Evolutionary conservation across 116 monocot genomes (phyloP).

Genomic region (Posidonia oceanica): DNA sequence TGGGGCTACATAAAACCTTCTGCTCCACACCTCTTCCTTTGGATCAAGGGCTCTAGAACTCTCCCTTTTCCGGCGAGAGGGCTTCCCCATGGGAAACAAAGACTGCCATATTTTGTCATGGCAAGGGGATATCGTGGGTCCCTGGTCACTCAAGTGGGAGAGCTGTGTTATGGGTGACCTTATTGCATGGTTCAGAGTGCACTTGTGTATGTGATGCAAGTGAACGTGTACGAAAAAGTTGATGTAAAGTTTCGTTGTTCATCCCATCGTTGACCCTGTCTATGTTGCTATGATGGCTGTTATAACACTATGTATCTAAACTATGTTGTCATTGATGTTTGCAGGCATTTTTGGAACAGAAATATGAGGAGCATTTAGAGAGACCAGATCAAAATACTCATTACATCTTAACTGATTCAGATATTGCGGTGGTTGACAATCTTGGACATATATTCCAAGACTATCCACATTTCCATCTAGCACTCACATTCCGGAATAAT

Average conservation of each 20-base stretch:
- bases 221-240: no score
- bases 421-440: slow-evolving; percentile 83
- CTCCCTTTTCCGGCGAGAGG: no score
- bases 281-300: no score
- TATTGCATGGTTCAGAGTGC: background rate
- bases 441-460: slow-evolving; percentile 69
- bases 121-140: background rate
- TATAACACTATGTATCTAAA: background rate
- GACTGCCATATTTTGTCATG: background rate
- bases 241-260: no score
- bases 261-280: no score
- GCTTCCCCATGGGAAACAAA: no score
- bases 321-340: slow-evolving; percentile 6
- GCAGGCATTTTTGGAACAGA: slow-evolving; percentile 60
- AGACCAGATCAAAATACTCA: slow-evolving; percentile 23
- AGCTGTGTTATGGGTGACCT: slow-evolving; percentile 6
- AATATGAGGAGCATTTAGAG: slow-evolving; percentile 27
- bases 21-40: no score
- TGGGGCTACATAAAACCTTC: no score
- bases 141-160: slow-evolving; percentile 8
- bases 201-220: no score
- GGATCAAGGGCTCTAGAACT: no score
- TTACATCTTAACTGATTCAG: slow-evolving; percentile 86
- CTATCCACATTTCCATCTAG: slow-evolving; percentile 69
- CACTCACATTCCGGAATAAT: slow-evolving; percentile 91